These are phyloP conservation scores for Colletotrichum higginsianum DNA, from an alignment of 2,329 filamentous ascomycete genomes.

Conservation along the genomic window DNA sequence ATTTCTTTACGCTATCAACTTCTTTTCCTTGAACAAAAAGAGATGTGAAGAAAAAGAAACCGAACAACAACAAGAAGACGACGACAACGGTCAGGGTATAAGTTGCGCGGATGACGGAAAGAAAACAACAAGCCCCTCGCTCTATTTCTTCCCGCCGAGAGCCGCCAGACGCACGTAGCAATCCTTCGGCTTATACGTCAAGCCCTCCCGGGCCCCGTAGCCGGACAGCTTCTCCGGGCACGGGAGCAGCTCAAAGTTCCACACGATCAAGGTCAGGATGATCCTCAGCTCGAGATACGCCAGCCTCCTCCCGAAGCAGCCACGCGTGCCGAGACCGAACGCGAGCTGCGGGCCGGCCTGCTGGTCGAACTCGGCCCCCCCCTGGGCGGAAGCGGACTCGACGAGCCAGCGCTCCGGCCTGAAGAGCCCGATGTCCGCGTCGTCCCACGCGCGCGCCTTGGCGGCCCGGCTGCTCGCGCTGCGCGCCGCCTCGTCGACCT, in stretches of 20 bases:
- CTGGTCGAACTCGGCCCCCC: conserved; percentile 48
- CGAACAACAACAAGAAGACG: no score
- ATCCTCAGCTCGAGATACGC: conserved; percentile 55
- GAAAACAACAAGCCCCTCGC: no score
- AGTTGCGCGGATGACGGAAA: no score
- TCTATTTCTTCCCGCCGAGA: neutral
- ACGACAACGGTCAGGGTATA: no score
- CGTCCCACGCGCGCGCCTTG: conserved; percentile 50
- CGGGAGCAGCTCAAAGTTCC: conserved; percentile 55
- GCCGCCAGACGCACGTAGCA: conserved; percentile 38
- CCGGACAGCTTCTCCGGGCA: conserved; percentile 45
- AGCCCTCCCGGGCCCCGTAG: conserved; percentile 35
- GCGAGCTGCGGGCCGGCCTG: conserved; percentile 53
- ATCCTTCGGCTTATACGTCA: conserved; percentile 39
- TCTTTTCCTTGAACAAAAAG: no score
- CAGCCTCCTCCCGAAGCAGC: conserved; percentile 57
- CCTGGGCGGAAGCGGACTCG: conserved; percentile 10
- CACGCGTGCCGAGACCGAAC: conserved; percentile 55
- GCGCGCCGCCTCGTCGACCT: conserved; percentile 49
- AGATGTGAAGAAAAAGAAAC: neutral
- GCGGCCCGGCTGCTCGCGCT: conserved; percentile 46
- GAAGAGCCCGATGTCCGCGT: conserved; percentile 50
- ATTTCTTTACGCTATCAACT: no score
- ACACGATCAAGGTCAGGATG: conserved; percentile 54
- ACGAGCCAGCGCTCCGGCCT: conserved; percentile 57